Base-by-base conservation (phyloP, 345 rosid genomes). In the Citrus glauca region DNA sequence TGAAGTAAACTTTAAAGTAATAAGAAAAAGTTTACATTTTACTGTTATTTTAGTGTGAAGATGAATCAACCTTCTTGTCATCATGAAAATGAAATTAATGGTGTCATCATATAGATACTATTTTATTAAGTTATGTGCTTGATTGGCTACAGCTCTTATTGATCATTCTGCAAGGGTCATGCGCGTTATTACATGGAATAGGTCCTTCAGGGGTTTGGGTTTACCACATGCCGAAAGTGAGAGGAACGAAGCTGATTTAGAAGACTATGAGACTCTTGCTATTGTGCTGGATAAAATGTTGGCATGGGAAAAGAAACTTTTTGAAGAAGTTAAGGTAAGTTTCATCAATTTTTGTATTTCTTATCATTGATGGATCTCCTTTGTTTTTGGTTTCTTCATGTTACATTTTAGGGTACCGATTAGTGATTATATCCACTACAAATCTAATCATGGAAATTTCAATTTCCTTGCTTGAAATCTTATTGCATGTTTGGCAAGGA, bases 271-370 rank as follows among this genome's bases (percentile, higher is more conserved):
- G 81, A 91, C 98, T 77, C 98, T 89, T 86, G 97, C 99, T 25
- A 90, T 93, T 22, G 90, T 96, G 82, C 89, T 96, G 84, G 99
- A 96, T 79, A 96, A 96, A 86, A 85, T 96, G 82, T 83, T 91
- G 65, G 99, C 97, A 3, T 96, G 99, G 99, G 99, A 96, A 80
- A 96, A 91, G 89, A 96, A 96, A 81, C 97, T 94, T 3, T 96
- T 88, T 45, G 99, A 96, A 72, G 99, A 96, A 91, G 98, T 96
- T 35, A 94, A 94, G 99, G 98, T 94, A 85, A 25, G 9, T 53
- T 42, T 42, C 60, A 19, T 35, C 74, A 4, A 25, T 72, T 82
- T 7, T 59, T 45, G 71, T 24, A 45, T 69, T 73, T 60, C 77
- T 40, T 1, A 14, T 74, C 42, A 20, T 16, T 72, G 53, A 30